Conservation (phyloP, 257 asterid species). For the Gentiana straminea region DNA sequence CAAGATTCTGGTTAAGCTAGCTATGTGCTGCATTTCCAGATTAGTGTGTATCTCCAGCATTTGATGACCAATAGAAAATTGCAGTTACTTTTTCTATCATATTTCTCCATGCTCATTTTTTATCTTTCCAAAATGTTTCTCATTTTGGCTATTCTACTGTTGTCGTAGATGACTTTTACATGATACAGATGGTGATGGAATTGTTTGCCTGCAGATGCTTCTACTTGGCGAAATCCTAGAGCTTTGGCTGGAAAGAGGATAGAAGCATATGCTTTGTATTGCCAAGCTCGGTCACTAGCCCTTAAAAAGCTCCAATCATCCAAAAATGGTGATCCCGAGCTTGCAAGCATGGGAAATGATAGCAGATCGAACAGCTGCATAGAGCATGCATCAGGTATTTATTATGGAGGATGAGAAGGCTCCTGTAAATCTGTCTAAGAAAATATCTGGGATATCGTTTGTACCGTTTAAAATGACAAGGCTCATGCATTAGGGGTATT, state of each 20-base stretch:
- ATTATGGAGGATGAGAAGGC: conserved; percentile 74
- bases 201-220: conserved; percentile 57
- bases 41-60: too few relatives aligned
- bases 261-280: conserved; percentile 79
- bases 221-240: conserved; percentile 89
- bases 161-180: too few relatives aligned
- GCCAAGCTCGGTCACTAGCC: conserved; percentile 60
- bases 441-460: conserved; percentile 51
- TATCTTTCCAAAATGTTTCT: too few relatives aligned
- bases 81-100: too few relatives aligned
- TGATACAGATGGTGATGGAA: too few relatives aligned
- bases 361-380: conserved; percentile 62
- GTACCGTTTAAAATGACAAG: conserved; percentile 23
- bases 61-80: too few relatives aligned
- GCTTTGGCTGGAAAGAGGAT: conserved; percentile 86
- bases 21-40: too few relatives aligned
- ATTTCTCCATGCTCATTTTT: too few relatives aligned
- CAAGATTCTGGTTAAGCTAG: too few relatives aligned
- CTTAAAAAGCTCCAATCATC: conserved; percentile 45
- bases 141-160: too few relatives aligned
- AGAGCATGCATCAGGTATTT: conserved; percentile 70
- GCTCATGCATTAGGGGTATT: conserved; percentile 62
- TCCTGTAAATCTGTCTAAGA: conserved; percentile 63
- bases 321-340: conserved; percentile 49
- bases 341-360: conserved; percentile 40